Conservation (phyloP, 1,284 basidiomycete genomes). For the Cutaneotrichosporon sp. region DNA sequence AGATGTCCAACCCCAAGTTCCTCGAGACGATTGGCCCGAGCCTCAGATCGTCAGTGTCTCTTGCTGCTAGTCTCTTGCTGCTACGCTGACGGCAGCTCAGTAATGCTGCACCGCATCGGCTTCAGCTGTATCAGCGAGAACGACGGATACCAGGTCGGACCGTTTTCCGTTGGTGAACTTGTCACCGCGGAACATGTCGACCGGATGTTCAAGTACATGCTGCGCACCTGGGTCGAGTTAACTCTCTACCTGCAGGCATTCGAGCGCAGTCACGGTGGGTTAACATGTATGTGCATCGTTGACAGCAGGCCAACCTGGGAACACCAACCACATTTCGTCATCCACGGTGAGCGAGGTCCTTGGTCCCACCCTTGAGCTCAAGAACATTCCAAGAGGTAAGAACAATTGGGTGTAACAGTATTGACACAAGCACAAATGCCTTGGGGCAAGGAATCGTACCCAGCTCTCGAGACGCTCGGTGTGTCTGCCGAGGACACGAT, state of each 20-base stretch:
- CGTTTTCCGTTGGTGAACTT: conserved; percentile 29
- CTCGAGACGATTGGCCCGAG: conserved; percentile 34
- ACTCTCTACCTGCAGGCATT: conserved; percentile 29
- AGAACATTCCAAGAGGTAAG: neutral
- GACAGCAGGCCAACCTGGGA: neutral
- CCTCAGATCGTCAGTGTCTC: conserved; percentile 29
- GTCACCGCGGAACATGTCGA: conserved; percentile 28
- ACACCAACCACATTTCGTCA: neutral
- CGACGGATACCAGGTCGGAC: conserved; percentile 41
- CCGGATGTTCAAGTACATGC: conserved; percentile 46
- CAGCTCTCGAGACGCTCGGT: conserved; percentile 25
- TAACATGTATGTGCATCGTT: neutral
- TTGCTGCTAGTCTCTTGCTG: neutral
- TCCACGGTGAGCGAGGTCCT: conserved; percentile 23
- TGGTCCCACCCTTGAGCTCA: conserved; percentile 15
- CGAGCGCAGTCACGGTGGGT: conserved; percentile 29
- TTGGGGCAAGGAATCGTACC: conserved; percentile 5
- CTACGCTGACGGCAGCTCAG: conserved; percentile 25
- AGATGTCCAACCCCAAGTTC: conserved; percentile 39
- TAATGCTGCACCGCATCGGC: conserved; percentile 40
- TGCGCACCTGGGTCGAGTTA: conserved; percentile 46
- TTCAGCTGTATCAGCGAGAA: conserved; percentile 41
- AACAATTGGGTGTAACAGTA: neutral
- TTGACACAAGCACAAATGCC: neutral
- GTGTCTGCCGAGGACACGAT: conserved; percentile 30